Evolutionary conservation across 2,329 filamentous ascomycete genomes (phyloP).

Genomic region (Penicillium aurantiogriseum): DNA sequence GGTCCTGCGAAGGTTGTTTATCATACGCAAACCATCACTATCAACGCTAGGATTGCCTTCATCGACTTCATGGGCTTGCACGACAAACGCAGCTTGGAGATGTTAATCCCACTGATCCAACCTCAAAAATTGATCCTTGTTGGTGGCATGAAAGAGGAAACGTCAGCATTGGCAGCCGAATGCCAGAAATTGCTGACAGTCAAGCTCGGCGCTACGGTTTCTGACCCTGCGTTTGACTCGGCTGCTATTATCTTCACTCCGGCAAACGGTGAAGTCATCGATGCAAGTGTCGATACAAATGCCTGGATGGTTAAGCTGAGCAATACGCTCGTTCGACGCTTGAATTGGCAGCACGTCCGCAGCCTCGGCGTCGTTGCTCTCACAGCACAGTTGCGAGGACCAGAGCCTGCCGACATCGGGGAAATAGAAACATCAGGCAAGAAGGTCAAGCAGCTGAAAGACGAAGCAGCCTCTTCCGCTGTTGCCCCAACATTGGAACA

Average conservation of each 20-base stretch:
- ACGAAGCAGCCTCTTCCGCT: slow-evolving; percentile 40
- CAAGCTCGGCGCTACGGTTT: slow-evolving; percentile 36
- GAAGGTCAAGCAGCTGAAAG: slow-evolving; percentile 53
- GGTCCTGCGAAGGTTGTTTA: slow-evolving; percentile 76
- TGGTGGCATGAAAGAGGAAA: slow-evolving; percentile 76
- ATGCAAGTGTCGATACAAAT: slow-evolving; percentile 96
- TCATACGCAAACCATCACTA: slow-evolving; percentile 60
- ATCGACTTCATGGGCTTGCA: slow-evolving; percentile 92
- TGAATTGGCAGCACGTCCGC: slow-evolving; percentile 93
- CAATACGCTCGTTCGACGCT: slow-evolving; percentile 75
- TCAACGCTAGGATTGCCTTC: slow-evolving; percentile 76
- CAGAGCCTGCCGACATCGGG: slow-evolving; percentile 38
- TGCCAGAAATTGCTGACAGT: slow-evolving; percentile 65
- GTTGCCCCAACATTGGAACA: slow-evolving; percentile 21
- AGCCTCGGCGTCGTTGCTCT: slow-evolving; percentile 90
- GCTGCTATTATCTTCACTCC: slow-evolving; percentile 77
- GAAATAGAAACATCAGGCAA: slow-evolving; percentile 45
- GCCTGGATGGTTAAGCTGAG: slow-evolving; percentile 94
- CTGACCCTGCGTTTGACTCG: slow-evolving; percentile 45
- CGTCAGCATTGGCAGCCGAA: slow-evolving; percentile 71
- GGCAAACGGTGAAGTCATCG: slow-evolving; percentile 66
- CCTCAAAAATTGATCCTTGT: slow-evolving; percentile 94
- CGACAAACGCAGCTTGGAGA: slow-evolving; percentile 88
- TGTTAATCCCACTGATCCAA: slow-evolving; percentile 90
- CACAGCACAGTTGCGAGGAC: slow-evolving; percentile 66